These are phyloP conservation scores for Leptodermis oblonga DNA, from an alignment of 257 asterid species.

Conservation along the genomic window DNA sequence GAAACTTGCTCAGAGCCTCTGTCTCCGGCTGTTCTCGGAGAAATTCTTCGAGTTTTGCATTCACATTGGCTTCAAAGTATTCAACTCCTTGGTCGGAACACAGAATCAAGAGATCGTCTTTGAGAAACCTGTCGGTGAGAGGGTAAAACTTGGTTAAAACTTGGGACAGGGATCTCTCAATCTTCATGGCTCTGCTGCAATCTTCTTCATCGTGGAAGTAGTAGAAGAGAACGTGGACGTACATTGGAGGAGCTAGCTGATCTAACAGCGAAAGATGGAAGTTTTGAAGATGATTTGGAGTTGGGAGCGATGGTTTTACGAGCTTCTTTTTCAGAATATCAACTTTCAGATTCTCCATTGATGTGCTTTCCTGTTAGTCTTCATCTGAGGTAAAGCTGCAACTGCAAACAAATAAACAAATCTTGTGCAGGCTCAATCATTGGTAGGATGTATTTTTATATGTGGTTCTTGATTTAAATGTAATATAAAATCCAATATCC, in stretches of 20 bases:
- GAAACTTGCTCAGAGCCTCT: slow-evolving; percentile 6
- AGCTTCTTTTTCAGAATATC: slow-evolving; percentile 17
- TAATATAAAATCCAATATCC: too few relatives aligned
- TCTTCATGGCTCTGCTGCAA: background rate
- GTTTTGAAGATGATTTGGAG: slow-evolving; percentile 17
- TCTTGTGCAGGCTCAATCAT: background rate
- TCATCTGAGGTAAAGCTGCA: too few relatives aligned
- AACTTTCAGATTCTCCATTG: slow-evolving; percentile 10
- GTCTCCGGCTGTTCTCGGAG: background rate
- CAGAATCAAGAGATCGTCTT: slow-evolving; percentile 12
- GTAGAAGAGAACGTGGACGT: slow-evolving; percentile 5
- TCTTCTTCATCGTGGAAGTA: slow-evolving; percentile 4
- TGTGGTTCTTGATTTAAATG: too few relatives aligned
- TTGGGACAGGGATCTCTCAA: slow-evolving; percentile 21
- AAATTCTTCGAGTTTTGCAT: slow-evolving; percentile 1
- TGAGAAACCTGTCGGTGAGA: slow-evolving; percentile 20
- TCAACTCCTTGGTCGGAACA: slow-evolving; percentile 31
- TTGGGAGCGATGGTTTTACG: slow-evolving; percentile 24
- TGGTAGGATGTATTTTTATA: background rate
- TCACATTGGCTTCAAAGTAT: slow-evolving; percentile 10
- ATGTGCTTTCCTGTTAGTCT: too few relatives aligned
- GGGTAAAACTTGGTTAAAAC: slow-evolving; percentile 17
- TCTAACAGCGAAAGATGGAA: slow-evolving; percentile 18
- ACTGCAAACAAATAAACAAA: too few relatives aligned
- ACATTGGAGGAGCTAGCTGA: slow-evolving; percentile 16